Evolutionary conservation across 2,329 filamentous ascomycete species (phyloP).

Genomic region (Pseudofabraea citricarpa): DNA sequence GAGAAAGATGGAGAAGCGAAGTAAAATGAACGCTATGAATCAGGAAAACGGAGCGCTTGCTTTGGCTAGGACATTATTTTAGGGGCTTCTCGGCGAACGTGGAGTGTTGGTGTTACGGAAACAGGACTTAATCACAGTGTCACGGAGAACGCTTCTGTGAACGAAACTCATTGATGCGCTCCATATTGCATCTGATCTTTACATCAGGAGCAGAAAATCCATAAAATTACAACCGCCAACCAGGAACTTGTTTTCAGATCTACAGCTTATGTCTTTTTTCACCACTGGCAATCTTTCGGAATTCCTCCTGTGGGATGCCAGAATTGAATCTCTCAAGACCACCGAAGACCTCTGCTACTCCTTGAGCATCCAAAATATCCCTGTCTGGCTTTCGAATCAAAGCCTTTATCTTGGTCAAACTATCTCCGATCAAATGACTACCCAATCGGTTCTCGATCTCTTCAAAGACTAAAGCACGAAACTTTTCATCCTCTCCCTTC

Average conservation of each 20-base stretch:
- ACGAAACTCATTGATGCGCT: too few relatives aligned
- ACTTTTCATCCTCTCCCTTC: constrained; percentile 61
- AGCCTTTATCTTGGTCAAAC: constrained; percentile 78
- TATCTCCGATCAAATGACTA: constrained; percentile 72
- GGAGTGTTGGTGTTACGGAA: too few relatives aligned
- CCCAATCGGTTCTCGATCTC: constrained; percentile 83
- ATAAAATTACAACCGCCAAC: too few relatives aligned
- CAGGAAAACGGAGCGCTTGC: constrained; percentile 4
- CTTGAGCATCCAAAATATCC: constrained; percentile 70
- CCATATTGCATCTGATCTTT: too few relatives aligned
- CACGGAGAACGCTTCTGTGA: too few relatives aligned
- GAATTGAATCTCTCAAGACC: constrained; percentile 70
- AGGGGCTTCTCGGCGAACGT: too few relatives aligned
- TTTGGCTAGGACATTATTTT: too few relatives aligned
- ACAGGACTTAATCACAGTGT: too few relatives aligned
- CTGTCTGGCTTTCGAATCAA: constrained; percentile 71
- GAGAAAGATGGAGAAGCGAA: constrained; percentile 28
- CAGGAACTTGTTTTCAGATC: constrained; percentile 4
- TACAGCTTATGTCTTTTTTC: constrained; percentile 94
- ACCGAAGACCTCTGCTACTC: constrained; percentile 78
- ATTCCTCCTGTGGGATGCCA: constrained; percentile 77
- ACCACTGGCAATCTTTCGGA: constrained; percentile 75
- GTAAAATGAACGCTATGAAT: constrained; percentile 8
- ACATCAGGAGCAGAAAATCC: too few relatives aligned
- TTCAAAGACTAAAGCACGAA: constrained; percentile 64